Evolutionary conservation across 768 basidiomycete genomes (phyloP), one percentile per base, ranked within the genome.

Genomic region (Phallus indusiatus): DNA sequence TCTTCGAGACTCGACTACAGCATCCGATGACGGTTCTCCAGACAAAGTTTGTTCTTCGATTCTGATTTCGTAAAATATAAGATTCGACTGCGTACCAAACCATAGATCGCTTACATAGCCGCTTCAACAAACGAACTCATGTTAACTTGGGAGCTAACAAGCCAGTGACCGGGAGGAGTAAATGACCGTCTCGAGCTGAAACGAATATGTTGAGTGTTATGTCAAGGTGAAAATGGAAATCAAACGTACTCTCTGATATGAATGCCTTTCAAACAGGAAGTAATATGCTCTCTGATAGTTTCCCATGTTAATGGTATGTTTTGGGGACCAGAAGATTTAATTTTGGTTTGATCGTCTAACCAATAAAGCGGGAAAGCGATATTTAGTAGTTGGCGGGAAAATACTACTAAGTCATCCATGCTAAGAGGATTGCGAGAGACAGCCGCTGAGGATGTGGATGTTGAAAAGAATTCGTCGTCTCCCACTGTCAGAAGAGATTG

Each of bases 381-480:
- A 66, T 94, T 88, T 56, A 95, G 70, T 62, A 95, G 74, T 61
- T 90, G 81, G n/a, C 81, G 79, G 16, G 86, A 88, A 61, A 95
- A 82, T 4, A 79, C 75, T 34, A 77, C 72, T 20, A 97, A 77
- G 63, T 98, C 96, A 65, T 95, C 91, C 8, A 94, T 69, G 0
- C 78, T 76, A 1, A 98, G 78, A 0, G 94, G 88, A 62, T 94
- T 95, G 18, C 84, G 74, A n/a, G 75, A 68, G 5, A 73, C 66
- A 16, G 66, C 61, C 5, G 67, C 46, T 8, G 71, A 63, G 10
- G 66, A 67, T 21, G 69, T 64, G 0, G 52, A 24, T 5, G 66
- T 35, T 10, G 83, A 81, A 68, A 96, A 96, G 74, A 98, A 98
- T 69, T 98, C 96, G 71, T 97, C 95, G 65, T 99, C 96, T 1